Evolutionary conservation across 495 filamentous ascomycete genomes (phyloP), one percentile per base, ranked within the genome.

Genomic region (Niebla homalea): DNA sequence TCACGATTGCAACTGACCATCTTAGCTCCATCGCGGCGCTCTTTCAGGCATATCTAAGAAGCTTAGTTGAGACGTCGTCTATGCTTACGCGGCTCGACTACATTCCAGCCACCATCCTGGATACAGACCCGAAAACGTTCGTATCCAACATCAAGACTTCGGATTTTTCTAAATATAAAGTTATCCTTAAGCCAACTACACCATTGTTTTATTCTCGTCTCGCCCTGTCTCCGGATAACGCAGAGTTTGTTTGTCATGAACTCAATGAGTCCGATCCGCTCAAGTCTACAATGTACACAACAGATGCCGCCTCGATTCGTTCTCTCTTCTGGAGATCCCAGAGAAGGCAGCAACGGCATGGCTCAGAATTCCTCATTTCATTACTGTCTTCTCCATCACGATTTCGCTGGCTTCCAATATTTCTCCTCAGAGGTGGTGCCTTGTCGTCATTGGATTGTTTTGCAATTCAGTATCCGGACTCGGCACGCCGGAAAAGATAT

Each of bases 201-300:
- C 78, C 81, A 1, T 66, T 61, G 1, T 84, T 84, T 57, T 84
- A 83, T 60, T 67, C 72, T 39, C 64, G 71, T 41, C 72, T 83
- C 41, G 70, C 75, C 19, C 64, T 71, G n/a, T 26, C 45, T 25
- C 15, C 11, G 14, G 14, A 77, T 55, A 62, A 69, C 22, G 57
- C 72, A 14, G 71, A 76, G 53, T 76, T 69, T 1, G 58, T 82
- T 36, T 35, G 16, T 12, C n/a, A 22, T 11, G 8, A n/a, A 23
- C 16, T 43, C 11, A 10, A 26, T 15, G 16, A 39, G 19, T 18
- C 48, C 43, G 45, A 48, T 35, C 45, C 45, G 16, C 29, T 48
- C 12, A 48, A 35, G 36, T 36, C 16, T 15, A 22, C 36, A 15
- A 15, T 48, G n/a, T 45, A 20, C 42, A 45, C 18, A 5, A 32